phyloP scores from a whole-genome alignment of 1,139 yeast genomes.

The Hansenula sp. region DNA sequence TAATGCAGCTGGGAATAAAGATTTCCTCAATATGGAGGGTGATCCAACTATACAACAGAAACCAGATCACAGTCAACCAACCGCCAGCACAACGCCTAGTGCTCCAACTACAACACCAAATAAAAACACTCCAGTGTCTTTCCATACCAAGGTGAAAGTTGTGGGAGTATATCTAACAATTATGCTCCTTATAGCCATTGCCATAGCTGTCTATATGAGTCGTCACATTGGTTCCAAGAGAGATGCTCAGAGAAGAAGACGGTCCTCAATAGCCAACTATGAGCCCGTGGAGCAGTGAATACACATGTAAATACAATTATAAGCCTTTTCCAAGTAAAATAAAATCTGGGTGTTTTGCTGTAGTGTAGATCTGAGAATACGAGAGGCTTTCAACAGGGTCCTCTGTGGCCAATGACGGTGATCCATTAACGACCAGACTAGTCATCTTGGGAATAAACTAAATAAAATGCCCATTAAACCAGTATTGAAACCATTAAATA shows the following conservation, averaged over 20 bases:
- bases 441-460: no score
- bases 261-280: background rate
- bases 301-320: no score
- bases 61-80: background rate
- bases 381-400: no score
- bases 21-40: background rate
- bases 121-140: background rate
- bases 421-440: no score
- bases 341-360: no score
- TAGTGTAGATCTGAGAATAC: no score
- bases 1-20: slow-evolving; percentile 22
- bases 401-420: no score
- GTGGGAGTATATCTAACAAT: background rate
- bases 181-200: background rate
- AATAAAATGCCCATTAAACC: no score
- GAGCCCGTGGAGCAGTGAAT: no score
- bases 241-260: background rate
- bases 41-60: background rate
- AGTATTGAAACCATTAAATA: no score
- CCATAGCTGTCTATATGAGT: background rate
- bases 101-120: background rate
- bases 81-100: background rate
- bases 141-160: background rate
- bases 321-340: no score
- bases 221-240: background rate